Evolutionary conservation across 441 rosid species (phyloP), one percentile per base, ranked within the genome.

Genomic region (Populus trichocarpa): DNA sequence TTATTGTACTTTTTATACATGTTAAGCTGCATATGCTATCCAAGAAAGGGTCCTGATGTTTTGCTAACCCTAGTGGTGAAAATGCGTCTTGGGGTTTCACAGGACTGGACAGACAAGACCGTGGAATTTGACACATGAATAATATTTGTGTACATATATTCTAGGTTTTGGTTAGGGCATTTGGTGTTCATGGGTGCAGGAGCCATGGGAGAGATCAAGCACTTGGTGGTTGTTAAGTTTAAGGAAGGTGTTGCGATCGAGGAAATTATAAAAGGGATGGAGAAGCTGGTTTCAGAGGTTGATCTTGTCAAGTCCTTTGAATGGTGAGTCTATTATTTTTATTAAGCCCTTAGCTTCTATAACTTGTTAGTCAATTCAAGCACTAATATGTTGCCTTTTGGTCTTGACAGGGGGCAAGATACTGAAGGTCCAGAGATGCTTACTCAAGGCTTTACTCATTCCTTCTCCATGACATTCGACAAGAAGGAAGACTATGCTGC

Each of bases 361-460:
- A 25, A 7, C 28, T 64, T 28, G 12, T 2, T 64, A 5, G 9
- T 2, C 2, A 6, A 53, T 53, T 53, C 61, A 53, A 18, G 61
- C 61, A 53, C 22, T 53, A 18, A 16, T 53, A 16, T 40, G 20
- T 12, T 72, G 18, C 2, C 0, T 30, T 36, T 57, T 71, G 20
- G 20, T 36, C 35, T 33, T 33, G 7, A 35, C 85, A 93, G 99
- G 98, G 99, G 99, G 25, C 84, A 90, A 57, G 98, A 93, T 81
- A 76, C 80, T n/a, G 96, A 95, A 81, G 85, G 97, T 67, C 88
- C 74, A 25, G 99, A 93, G 84, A 89, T 90, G 97, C 91, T 95
- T n/a, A 88, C 89, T 72, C 97, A 95, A 87, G 99, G 99, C 32
- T 93, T 87, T 50, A 90, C 95, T 28, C 99, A 95, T 79, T 91